Conservation (phyloP, 2,329 filamentous ascomycete genomes). For the Epichloe baconii region DNA sequence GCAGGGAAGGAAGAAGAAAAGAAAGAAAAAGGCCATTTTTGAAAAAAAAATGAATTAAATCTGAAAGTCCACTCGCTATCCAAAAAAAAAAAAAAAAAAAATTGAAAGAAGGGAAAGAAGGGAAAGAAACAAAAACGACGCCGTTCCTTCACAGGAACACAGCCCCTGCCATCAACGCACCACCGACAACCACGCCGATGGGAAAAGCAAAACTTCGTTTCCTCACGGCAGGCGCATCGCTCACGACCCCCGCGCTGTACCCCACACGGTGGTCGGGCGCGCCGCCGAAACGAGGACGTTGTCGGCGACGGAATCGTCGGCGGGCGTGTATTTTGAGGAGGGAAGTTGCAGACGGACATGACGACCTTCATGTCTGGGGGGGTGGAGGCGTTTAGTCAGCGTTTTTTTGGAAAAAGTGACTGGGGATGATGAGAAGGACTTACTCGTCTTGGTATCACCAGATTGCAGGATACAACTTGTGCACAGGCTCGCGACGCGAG, state of each 20-base stretch:
- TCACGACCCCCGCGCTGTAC: constrained; percentile 5
- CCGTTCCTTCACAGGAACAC: no score
- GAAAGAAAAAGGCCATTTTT: no score
- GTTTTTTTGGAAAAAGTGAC: constrained; percentile 3
- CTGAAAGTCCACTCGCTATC: background rate
- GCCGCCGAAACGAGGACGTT: constrained; percentile 22
- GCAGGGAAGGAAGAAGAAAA: background rate
- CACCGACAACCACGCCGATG: no score
- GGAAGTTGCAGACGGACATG: constrained; percentile 23
- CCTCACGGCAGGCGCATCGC: background rate
- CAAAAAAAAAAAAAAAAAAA: background rate
- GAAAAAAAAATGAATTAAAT: no score
- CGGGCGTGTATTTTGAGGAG: constrained; percentile 15
- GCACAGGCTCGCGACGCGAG: constrained; percentile 23
- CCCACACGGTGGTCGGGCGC: constrained; percentile 11
- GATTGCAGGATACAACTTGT: constrained; percentile 24
- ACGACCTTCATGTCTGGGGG: constrained; percentile 23
- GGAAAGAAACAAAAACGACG: background rate
- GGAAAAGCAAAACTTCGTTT: no score
- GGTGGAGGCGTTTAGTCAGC: background rate
- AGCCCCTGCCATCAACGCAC: no score
- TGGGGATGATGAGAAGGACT: background rate
- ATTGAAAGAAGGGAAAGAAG: no score
- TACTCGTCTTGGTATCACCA: constrained; percentile 20
- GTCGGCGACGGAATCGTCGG: constrained; percentile 18